phyloP scores from a whole-genome alignment of 176 grass and related monocot genomes.

The Raddia distichophylla region DNA sequence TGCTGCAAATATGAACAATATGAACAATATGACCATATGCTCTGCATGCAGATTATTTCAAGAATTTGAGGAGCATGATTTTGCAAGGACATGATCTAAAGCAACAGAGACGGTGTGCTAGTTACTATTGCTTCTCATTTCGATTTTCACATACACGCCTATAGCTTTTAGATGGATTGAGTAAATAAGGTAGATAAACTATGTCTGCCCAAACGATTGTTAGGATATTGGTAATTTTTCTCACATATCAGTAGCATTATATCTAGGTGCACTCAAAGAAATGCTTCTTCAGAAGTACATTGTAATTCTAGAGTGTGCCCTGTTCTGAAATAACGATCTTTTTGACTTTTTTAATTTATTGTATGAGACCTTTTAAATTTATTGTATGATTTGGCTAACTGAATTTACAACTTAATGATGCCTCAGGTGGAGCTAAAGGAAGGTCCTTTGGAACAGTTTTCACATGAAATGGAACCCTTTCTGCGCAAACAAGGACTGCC shows the following conservation, averaged over 20 bases:
- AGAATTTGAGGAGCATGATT: constrained; percentile 84
- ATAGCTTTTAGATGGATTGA: too few relatives aligned
- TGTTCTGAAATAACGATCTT: too few relatives aligned
- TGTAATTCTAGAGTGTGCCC: too few relatives aligned
- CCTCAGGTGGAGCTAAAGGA: constrained; percentile 86
- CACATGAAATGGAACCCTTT: constrained; percentile 96
- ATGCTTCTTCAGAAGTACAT: too few relatives aligned
- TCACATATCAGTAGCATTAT: too few relatives aligned
- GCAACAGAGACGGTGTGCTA: constrained; percentile 70
- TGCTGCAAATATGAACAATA: too few relatives aligned
- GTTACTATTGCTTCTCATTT: background rate
- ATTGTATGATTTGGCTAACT: background rate
- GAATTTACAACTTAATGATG: background rate
- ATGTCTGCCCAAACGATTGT: too few relatives aligned
- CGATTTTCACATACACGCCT: too few relatives aligned
- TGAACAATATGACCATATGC: background rate
- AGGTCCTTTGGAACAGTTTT: constrained; percentile 91
- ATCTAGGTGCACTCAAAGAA: too few relatives aligned
- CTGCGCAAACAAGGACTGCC: constrained; percentile 85
- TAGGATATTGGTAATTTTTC: background rate
- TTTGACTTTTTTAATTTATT: too few relatives aligned
- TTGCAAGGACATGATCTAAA: constrained; percentile 78
- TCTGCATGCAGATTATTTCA: constrained; percentile 56
- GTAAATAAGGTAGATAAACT: too few relatives aligned
- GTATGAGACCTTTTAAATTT: too few relatives aligned